phyloP scores from a whole-genome alignment of 495 filamentous ascomycete genomes.

The Amniculicola lignicola region DNA sequence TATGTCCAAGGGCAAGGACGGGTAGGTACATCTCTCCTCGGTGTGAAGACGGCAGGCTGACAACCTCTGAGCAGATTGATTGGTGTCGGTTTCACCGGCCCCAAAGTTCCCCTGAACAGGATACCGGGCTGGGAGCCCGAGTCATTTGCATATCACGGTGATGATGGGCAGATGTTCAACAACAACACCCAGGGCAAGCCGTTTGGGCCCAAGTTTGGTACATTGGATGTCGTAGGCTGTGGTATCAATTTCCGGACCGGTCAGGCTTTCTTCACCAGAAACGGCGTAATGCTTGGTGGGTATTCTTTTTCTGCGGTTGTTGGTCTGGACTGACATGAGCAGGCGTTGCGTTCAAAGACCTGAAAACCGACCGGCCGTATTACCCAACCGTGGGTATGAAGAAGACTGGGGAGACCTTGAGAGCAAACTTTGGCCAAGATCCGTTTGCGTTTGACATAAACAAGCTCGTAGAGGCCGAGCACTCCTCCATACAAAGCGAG shows the following conservation, averaged over 20 bases:
- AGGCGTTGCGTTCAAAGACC: constrained; percentile 79
- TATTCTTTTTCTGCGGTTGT: neutral
- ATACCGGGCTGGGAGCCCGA: constrained; percentile 94
- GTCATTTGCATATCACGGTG: constrained; percentile 96
- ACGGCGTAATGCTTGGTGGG: constrained; percentile 75
- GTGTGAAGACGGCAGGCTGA: constrained; percentile 19
- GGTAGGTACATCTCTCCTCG: constrained; percentile 56
- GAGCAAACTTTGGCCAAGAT: constrained; percentile 86
- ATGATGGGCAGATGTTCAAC: constrained; percentile 86
- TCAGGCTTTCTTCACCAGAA: constrained; percentile 93
- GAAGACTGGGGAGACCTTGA: constrained; percentile 75
- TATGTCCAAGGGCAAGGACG: constrained; percentile 77
- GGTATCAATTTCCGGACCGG: constrained; percentile 88
- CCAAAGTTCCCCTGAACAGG: constrained; percentile 70
- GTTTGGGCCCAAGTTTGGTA: constrained; percentile 71
- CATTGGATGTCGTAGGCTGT: constrained; percentile 83
- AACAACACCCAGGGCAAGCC: constrained; percentile 68
- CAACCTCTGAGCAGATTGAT: constrained; percentile 56
- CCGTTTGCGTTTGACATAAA: constrained; percentile 94
- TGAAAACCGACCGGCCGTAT: constrained; percentile 67
- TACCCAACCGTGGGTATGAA: constrained; percentile 89
- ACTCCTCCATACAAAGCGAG: constrained; percentile 17
- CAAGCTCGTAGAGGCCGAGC: constrained; percentile 59
- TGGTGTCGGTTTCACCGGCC: constrained; percentile 80
- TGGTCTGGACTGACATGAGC: constrained; percentile 20